Conservation (phyloP, 495 filamentous ascomycete species). For the Monascus purpureus region DNA sequence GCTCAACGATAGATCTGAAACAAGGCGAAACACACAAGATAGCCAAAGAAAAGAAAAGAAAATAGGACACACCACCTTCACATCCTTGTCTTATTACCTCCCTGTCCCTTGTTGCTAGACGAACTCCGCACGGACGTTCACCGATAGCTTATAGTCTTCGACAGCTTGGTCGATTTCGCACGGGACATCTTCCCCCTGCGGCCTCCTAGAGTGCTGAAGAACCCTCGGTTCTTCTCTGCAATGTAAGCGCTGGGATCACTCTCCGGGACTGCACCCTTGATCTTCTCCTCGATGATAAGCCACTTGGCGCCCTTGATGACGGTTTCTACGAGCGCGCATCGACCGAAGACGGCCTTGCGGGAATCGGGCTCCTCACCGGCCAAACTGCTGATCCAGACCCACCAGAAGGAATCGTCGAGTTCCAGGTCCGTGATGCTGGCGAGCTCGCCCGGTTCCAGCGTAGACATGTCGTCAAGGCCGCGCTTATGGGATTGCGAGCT, state of each 20-base stretch:
- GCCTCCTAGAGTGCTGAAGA: slow-evolving; percentile 40
- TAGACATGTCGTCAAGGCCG: slow-evolving; percentile 43
- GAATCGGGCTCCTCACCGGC: slow-evolving; percentile 73
- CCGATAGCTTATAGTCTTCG: background rate
- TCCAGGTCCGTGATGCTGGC: slow-evolving; percentile 79
- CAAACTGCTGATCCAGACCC: slow-evolving; percentile 98
- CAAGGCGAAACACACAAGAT: too few species aligned
- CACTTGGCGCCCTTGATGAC: slow-evolving; percentile 67
- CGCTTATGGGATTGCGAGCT: slow-evolving; percentile 83
- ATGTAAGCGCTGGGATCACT: slow-evolving; percentile 76
- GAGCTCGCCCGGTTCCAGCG: slow-evolving; percentile 81
- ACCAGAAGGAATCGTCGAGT: slow-evolving; percentile 96
- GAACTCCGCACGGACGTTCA: too few species aligned
- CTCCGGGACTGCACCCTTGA: slow-evolving; percentile 82
- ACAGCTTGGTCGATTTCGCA: background rate
- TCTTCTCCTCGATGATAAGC: slow-evolving; percentile 91
- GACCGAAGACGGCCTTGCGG: slow-evolving; percentile 84
- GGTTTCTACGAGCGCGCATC: slow-evolving; percentile 87
- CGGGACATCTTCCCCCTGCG: background rate
- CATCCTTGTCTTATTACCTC: too few species aligned
- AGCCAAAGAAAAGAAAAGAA: background rate
- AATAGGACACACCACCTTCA: background rate
- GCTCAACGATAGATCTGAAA: too few species aligned
- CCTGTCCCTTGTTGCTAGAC: too few species aligned
- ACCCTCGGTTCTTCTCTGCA: slow-evolving; percentile 73